These are phyloP conservation scores for Pseudohalonectria lignicola DNA, from an alignment of 2,329 filamentous ascomycete genomes.

Conservation along the genomic window DNA sequence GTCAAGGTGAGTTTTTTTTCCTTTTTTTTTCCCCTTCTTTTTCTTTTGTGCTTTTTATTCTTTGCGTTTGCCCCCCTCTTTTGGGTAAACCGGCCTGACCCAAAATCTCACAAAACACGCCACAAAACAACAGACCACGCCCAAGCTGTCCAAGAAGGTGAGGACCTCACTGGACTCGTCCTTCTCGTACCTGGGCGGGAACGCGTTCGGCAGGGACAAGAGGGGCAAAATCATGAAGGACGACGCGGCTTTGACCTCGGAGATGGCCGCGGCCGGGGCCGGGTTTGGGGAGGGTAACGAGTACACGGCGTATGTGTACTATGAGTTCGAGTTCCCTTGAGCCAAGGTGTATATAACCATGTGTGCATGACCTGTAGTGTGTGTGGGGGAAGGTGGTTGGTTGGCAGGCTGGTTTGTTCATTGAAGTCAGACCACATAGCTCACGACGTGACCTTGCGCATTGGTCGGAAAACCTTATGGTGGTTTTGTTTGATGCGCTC, in stretches of 20 bases:
- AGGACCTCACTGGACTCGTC: conserved; percentile 69
- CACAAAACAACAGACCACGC: conserved; percentile 49
- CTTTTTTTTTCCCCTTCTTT: background rate
- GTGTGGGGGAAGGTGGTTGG: no score
- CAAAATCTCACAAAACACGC: background rate
- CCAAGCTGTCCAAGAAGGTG: conserved; percentile 72
- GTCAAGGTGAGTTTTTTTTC: conserved; percentile 55
- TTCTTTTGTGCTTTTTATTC: background rate
- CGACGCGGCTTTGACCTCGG: conserved; percentile 65
- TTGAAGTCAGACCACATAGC: no score
- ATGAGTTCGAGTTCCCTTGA: conserved; percentile 72
- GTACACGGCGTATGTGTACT: conserved; percentile 95
- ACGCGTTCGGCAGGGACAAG: conserved; percentile 89
- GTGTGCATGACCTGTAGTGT: no score
- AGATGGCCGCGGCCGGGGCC: conserved; percentile 69
- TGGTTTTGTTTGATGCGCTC: background rate
- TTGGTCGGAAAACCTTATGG: background rate
- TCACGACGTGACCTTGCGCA: no score
- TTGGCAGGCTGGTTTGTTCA: no score
- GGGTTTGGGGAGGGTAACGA: conserved; percentile 62
- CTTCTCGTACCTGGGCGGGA: conserved; percentile 89
- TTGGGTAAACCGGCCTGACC: no score
- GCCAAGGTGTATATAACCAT: no score
- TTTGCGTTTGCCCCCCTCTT: background rate
- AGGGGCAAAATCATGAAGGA: conserved; percentile 87